These are phyloP conservation scores for Syncephalis fuscata DNA, from an alignment of 371 early-diverging fungal genomes.

Conservation along the genomic window DNA sequence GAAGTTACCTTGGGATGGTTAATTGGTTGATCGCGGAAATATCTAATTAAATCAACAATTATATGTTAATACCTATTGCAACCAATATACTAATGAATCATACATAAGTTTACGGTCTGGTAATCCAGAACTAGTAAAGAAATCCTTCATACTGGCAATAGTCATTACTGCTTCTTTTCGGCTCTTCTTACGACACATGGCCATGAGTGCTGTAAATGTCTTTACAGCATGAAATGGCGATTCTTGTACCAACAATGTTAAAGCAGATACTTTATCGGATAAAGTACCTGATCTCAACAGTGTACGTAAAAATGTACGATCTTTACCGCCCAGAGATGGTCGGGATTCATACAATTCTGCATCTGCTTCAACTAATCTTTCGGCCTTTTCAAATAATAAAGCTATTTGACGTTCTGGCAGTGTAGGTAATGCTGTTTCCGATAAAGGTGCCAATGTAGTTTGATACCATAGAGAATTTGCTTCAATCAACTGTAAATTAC, in stretches of 20 bases:
- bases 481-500: constrained; percentile 1
- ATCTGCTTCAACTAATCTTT: constrained; percentile 45
- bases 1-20: constrained; percentile 33
- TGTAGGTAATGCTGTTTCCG: too few species aligned
- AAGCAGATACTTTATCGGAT: constrained; percentile 81
- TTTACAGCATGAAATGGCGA: constrained; percentile 74
- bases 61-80: neutral
- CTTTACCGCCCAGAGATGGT: constrained; percentile 40
- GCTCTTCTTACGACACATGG: constrained; percentile 78
- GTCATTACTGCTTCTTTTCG: constrained; percentile 75
- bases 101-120: constrained; percentile 65
- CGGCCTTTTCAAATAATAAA: constrained; percentile 21
- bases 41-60: constrained; percentile 11
- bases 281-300: constrained; percentile 82
- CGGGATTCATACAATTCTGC: constrained; percentile 42
- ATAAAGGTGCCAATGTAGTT: neutral
- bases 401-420: neutral
- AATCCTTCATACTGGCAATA: constrained; percentile 76
- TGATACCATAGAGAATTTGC: constrained; percentile 2
- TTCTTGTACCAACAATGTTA: constrained; percentile 81
- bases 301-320: constrained; percentile 70
- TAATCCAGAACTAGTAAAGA: constrained; percentile 58
- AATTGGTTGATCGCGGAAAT: constrained; percentile 77
- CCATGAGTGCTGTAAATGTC: constrained; percentile 61
- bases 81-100: too few species aligned